phyloP scores from a whole-genome alignment of 2,329 filamentous ascomycete species.

The Pleomassaria siparia region DNA sequence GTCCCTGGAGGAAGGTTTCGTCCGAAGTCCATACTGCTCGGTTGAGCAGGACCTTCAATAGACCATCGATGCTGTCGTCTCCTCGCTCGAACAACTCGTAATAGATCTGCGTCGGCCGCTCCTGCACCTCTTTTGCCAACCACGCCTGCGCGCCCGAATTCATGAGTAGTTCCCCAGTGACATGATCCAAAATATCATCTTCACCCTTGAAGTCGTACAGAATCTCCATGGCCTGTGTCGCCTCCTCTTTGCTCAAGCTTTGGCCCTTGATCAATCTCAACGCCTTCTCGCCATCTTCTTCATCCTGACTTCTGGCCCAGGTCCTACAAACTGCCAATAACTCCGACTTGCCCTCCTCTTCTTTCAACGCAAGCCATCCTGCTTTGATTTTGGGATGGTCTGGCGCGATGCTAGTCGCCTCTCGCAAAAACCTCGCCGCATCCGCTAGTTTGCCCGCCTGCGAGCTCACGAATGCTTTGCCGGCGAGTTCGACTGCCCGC shows the following conservation, averaged over 20 bases:
- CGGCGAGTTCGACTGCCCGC: slow-evolving; percentile 33
- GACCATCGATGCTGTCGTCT: slow-evolving; percentile 48
- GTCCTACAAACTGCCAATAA: slow-evolving; percentile 36
- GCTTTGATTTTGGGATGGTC: slow-evolving; percentile 45
- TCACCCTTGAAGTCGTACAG: slow-evolving; percentile 46
- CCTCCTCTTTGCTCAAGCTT: slow-evolving; percentile 41
- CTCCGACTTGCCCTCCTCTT: slow-evolving; percentile 40
- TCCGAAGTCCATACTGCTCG: slow-evolving; percentile 45
- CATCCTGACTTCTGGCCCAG: slow-evolving; percentile 39
- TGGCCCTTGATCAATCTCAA: slow-evolving; percentile 28
- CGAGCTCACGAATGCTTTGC: slow-evolving; percentile 29
- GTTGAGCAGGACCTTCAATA: slow-evolving; percentile 48
- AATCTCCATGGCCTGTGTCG: slow-evolving; percentile 43
- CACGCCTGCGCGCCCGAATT: slow-evolving; percentile 41
- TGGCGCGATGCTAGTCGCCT: slow-evolving; percentile 48
- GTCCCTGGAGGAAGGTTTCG: slow-evolving; percentile 48
- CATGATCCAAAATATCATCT: slow-evolving; percentile 45
- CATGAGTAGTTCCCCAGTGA: slow-evolving; percentile 42
- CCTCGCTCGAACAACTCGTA: slow-evolving; percentile 48
- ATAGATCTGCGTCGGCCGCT: slow-evolving; percentile 47
- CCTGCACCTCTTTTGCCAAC: slow-evolving; percentile 41
- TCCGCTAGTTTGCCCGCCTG: slow-evolving; percentile 38
- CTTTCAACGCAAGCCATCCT: slow-evolving; percentile 44
- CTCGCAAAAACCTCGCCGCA: slow-evolving; percentile 46
- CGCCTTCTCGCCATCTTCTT: slow-evolving; percentile 46